Percentiles rank a stretch among this genome's conserved stretches.
These are phyloP conservation scores for Tagetes erecta DNA, from an alignment of 129 eudicot genomes.

Conservation along the genomic window DNA sequence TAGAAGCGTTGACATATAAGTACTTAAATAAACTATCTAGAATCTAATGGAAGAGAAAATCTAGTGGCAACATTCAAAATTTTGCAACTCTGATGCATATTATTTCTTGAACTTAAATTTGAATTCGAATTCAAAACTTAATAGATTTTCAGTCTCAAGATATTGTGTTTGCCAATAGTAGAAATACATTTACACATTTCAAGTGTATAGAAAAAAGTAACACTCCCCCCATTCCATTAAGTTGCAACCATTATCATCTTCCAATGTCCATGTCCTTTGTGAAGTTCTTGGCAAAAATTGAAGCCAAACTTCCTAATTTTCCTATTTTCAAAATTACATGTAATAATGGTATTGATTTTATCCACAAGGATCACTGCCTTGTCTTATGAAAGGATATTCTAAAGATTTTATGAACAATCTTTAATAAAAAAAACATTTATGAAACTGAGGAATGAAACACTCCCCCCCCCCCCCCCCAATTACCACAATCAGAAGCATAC, in stretches of 20 bases:
- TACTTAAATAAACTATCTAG: neutral
- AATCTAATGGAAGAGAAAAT: neutral
- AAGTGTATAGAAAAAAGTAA: neutral
- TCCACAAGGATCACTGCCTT: neutral
- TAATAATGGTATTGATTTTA: neutral
- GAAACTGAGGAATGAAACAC: neutral
- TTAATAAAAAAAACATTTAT: neutral
- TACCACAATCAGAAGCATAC: neutral
- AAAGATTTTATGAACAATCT: neutral
- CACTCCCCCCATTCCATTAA: neutral
- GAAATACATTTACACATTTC: neutral
- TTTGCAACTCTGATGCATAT: neutral
- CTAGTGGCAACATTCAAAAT: neutral
- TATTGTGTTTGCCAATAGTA: neutral
- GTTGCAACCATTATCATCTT: neutral
- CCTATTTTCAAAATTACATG: neutral
- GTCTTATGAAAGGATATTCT: neutral
- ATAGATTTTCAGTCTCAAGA: neutral
- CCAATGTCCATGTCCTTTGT: neutral
- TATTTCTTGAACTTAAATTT: neutral
- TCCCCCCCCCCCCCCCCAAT: neutral
- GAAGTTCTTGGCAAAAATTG: neutral
- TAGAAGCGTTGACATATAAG: neutral
- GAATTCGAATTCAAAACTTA: neutral
- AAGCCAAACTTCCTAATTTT: neutral